Conservation (phyloP, 2,329 filamentous ascomycete species). For the Simplicillium aogashimaense region DNA sequence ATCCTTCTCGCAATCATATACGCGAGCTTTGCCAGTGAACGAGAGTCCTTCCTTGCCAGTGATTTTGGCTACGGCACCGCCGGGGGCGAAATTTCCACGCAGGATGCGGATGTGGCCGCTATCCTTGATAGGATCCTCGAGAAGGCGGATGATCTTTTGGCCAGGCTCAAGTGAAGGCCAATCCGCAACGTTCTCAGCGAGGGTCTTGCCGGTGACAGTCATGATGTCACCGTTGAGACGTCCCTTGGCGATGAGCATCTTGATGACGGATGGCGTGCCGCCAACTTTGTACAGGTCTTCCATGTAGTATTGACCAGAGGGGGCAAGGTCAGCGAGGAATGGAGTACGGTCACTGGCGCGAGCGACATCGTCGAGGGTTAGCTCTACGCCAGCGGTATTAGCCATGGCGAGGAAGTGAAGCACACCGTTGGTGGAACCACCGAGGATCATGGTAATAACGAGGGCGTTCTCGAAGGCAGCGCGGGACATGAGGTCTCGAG, state of each 20-base stretch:
- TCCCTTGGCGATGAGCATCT: constrained; percentile 67
- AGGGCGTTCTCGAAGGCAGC: constrained; percentile 80
- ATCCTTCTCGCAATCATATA: constrained; percentile 76
- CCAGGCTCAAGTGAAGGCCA: constrained; percentile 69
- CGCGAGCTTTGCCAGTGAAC: constrained; percentile 68
- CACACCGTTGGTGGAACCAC: constrained; percentile 81
- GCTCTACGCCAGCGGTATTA: constrained; percentile 65
- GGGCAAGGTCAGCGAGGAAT: constrained; percentile 77
- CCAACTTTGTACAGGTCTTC: constrained; percentile 80
- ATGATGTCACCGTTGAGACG: constrained; percentile 69
- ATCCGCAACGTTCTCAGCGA: constrained; percentile 69
- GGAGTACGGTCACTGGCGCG: constrained; percentile 74
- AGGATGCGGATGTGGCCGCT: constrained; percentile 78
- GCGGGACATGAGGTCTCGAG: constrained; percentile 70
- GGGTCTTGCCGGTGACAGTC: constrained; percentile 76
- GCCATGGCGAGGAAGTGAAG: constrained; percentile 89
- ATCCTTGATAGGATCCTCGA: constrained; percentile 58
- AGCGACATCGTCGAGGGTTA: constrained; percentile 76
- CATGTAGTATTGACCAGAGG: constrained; percentile 77
- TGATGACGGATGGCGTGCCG: constrained; percentile 77
- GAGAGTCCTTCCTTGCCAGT: constrained; percentile 79
- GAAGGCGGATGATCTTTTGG: constrained; percentile 72
- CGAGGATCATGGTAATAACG: constrained; percentile 85
- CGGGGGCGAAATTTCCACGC: constrained; percentile 71
- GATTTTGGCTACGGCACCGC: constrained; percentile 80